phyloP scores from a whole-genome alignment of 768 basidiomycete species.

The Scleroderma citrinum region DNA sequence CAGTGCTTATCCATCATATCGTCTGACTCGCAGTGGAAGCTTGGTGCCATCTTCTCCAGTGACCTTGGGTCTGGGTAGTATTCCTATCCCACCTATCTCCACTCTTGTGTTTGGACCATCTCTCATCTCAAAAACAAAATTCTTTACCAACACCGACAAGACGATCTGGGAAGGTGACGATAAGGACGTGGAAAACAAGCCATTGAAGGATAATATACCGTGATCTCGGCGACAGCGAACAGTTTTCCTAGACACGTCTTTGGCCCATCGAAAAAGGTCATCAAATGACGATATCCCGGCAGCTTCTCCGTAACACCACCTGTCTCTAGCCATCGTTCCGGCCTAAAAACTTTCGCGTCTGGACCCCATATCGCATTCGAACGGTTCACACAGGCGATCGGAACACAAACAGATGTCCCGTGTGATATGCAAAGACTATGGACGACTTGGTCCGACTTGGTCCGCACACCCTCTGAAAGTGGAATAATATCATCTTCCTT shows the following conservation, averaged over 20 bases:
- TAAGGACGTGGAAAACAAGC: too few species aligned
- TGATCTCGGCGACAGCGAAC: slow-evolving; percentile 24
- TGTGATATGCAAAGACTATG: slow-evolving; percentile 41
- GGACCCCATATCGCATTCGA: slow-evolving; percentile 55
- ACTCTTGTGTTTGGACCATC: slow-evolving; percentile 32
- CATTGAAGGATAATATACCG: slow-evolving; percentile 9
- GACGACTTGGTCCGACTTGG: slow-evolving; percentile 34
- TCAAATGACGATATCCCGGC: slow-evolving; percentile 22
- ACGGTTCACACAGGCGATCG: slow-evolving; percentile 44
- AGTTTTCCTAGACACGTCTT: slow-evolving; percentile 23
- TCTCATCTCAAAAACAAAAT: slow-evolving; percentile 29
- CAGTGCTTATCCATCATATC: neutral
- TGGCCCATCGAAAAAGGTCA: slow-evolving; percentile 26
- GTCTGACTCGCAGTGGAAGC: slow-evolving; percentile 14
- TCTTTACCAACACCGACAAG: slow-evolving; percentile 35
- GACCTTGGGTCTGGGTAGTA: slow-evolving; percentile 8
- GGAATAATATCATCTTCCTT: slow-evolving; percentile 54
- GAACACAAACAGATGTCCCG: slow-evolving; percentile 39
- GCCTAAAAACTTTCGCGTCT: slow-evolving; percentile 30
- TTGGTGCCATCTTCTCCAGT: slow-evolving; percentile 16
- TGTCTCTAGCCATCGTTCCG: slow-evolving; percentile 15
- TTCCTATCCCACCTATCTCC: slow-evolving; percentile 2
- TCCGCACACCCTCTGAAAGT: slow-evolving; percentile 41
- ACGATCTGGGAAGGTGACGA: slow-evolving; percentile 31
- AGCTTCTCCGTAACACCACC: slow-evolving; percentile 15